Evolutionary conservation across 1,284 basidiomycete species (phyloP).

Genomic region (Exsudoporus floridanus): DNA sequence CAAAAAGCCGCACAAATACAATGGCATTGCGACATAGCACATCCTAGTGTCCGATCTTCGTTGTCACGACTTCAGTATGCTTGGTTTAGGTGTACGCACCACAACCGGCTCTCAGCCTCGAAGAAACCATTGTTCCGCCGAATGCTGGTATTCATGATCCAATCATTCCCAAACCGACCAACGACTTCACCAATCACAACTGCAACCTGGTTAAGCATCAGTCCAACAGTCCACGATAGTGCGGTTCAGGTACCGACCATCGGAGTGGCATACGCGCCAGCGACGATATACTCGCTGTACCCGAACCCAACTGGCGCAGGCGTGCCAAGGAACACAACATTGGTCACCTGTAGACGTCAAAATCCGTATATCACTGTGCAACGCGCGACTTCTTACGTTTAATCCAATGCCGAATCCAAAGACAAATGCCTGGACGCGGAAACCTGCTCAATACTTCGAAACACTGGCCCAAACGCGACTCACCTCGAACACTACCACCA

Average conservation of each 20-base stretch:
- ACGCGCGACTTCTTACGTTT: conserved; percentile 48
- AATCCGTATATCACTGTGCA: not conserved
- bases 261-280: conserved; percentile 63
- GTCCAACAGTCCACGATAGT: not conserved
- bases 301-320: conserved; percentile 61
- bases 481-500: conserved; percentile 58
- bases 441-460: not conserved
- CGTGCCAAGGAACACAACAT: conserved; percentile 63
- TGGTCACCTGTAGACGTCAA: conserved; percentile 52
- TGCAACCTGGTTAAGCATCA: conserved; percentile 44
- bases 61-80: not conserved
- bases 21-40: conserved; percentile 59
- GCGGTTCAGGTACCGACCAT: conserved; percentile 43
- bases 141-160: conserved; percentile 58
- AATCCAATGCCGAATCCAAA: conserved; percentile 75
- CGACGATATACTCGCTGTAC: conserved; percentile 50
- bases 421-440: conserved; percentile 44
- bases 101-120: conserved; percentile 66
- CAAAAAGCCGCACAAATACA: conserved; percentile 66
- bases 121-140: conserved; percentile 66
- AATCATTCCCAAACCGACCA: conserved; percentile 68
- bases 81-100: conserved; percentile 40
- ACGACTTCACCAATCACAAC: conserved; percentile 67
- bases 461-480: not conserved
- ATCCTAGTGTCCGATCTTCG: conserved; percentile 42